Percentiles rank a stretch among this genome's conserved stretches.
Evolutionary conservation across 257 asterid species (phyloP).

Genomic region (Euphrasia confusa): DNA sequence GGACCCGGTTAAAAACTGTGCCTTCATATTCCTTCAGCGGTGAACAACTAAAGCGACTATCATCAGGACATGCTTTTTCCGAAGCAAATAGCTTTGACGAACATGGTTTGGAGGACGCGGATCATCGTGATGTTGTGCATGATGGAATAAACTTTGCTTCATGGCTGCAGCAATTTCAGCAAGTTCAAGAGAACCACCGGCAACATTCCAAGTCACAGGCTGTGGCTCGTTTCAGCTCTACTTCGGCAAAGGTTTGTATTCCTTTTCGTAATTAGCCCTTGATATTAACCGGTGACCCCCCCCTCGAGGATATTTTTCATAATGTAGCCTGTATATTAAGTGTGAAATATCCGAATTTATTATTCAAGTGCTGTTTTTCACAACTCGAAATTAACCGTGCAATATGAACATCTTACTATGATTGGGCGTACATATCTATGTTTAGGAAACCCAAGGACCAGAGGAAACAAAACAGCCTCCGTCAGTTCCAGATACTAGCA

Average conservation of each 20-base stretch:
- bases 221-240: conserved; percentile 40
- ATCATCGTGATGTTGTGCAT: not conserved
- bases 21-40: conserved; percentile 79
- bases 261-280: too few species aligned
- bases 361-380: not conserved
- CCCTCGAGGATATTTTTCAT: too few species aligned
- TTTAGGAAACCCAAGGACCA: conserved; percentile 64
- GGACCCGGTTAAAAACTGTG: conserved; percentile 86
- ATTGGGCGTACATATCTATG: not conserved
- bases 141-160: conserved; percentile 43
- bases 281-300: too few species aligned
- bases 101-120: conserved; percentile 56
- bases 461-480: conserved; percentile 52
- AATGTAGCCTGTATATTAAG: too few species aligned
- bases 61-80: conserved; percentile 42
- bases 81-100: conserved; percentile 43
- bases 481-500: conserved; percentile 39
- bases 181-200: conserved; percentile 82
- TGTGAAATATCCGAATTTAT: not conserved
- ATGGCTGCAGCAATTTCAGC: conserved; percentile 64
- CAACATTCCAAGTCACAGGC: conserved; percentile 47
- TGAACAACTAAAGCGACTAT: conserved; percentile 40
- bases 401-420: not conserved
- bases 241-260: conserved; percentile 53
- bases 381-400: conserved; percentile 10